Evolutionary conservation across 768 basidiomycete species (phyloP).

Genomic region (Terana coerulea): DNA sequence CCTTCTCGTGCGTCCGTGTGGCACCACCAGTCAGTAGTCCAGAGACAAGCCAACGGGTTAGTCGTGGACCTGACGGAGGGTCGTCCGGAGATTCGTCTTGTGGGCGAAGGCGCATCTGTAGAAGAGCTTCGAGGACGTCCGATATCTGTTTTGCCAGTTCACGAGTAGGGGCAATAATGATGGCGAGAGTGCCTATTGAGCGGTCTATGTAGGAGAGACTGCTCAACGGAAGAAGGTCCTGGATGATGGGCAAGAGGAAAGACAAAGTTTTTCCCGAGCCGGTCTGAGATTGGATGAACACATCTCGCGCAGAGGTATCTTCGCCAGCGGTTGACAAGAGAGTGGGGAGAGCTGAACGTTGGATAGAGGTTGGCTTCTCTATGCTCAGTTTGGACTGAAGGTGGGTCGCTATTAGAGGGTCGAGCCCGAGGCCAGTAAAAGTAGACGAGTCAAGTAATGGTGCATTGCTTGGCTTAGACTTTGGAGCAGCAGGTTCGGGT

Average conservation of each 20-base stretch:
- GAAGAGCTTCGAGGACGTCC: constrained; percentile 82
- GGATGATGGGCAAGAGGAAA: constrained; percentile 91
- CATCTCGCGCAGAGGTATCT: constrained; percentile 51
- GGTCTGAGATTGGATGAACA: constrained; percentile 95
- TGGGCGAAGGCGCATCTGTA: constrained; percentile 69
- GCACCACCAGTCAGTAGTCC: constrained; percentile 93
- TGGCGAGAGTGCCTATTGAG: constrained; percentile 89
- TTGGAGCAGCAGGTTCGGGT: background rate
- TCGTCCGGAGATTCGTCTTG: constrained; percentile 51
- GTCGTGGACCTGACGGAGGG: constrained; percentile 33
- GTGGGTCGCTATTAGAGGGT: constrained; percentile 77
- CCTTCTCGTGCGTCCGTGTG: constrained; percentile 93
- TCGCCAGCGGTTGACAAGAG: constrained; percentile 47
- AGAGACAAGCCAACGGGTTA: constrained; percentile 92
- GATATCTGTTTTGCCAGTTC: constrained; percentile 97
- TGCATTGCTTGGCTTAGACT: constrained; percentile 68
- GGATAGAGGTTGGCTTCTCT: constrained; percentile 84
- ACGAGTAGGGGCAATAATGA: constrained; percentile 92
- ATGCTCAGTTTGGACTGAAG: constrained; percentile 79
- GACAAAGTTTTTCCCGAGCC: constrained; percentile 96
- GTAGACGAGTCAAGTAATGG: constrained; percentile 77
- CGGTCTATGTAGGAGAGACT: constrained; percentile 91
- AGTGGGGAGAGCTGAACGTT: constrained; percentile 65
- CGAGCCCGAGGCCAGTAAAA: constrained; percentile 79
- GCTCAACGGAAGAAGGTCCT: constrained; percentile 88